Conservation (phyloP, 2,329 filamentous ascomycete species). For the Lachnellula willkommii region DNA sequence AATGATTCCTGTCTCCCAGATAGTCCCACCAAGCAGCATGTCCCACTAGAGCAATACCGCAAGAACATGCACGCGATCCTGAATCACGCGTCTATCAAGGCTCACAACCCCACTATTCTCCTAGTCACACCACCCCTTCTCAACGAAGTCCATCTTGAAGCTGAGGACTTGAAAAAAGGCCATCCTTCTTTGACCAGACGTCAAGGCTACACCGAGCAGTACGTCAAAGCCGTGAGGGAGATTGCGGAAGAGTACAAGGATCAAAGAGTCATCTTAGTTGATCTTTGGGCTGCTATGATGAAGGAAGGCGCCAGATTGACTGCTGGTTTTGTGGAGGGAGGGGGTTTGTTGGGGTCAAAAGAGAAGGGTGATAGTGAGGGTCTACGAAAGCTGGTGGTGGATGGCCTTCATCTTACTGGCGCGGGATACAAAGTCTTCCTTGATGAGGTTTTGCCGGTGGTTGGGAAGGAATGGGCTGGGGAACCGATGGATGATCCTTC, state of each 20-base stretch:
- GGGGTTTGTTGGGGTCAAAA: conserved; percentile 16
- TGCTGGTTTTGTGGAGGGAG: conserved; percentile 27
- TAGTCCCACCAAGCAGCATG: conserved; percentile 62
- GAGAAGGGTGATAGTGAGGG: conserved; percentile 16
- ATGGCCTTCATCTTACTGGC: conserved; percentile 30
- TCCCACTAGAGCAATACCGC: conserved; percentile 70
- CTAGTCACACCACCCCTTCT: conserved; percentile 78
- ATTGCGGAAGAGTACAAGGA: conserved; percentile 29
- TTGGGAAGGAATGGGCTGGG: conserved; percentile 22
- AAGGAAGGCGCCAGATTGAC: conserved; percentile 55
- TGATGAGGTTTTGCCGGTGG: conserved; percentile 17
- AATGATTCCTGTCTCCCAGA: conserved; percentile 76
- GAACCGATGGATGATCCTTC: conserved; percentile 15
- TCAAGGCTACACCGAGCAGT: conserved; percentile 57
- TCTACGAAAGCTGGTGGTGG: conserved; percentile 20
- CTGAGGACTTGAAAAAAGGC: conserved; percentile 28
- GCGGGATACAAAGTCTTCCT: conserved; percentile 29
- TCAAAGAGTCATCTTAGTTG: conserved; percentile 56
- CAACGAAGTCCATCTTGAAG: conserved; percentile 47
- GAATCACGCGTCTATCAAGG: conserved; percentile 61
- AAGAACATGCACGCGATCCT: conserved; percentile 68
- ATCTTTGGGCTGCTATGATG: conserved; percentile 79
- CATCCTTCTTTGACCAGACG: conserved; percentile 44
- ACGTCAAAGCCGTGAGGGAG: conserved; percentile 55
- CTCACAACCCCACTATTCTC: conserved; percentile 68